Percentiles rank a stretch among this genome's conserved stretches.
Evolutionary conservation across 768 basidiomycete species (phyloP).

Genomic region (Porpolomopsis calyptriformis): DNA sequence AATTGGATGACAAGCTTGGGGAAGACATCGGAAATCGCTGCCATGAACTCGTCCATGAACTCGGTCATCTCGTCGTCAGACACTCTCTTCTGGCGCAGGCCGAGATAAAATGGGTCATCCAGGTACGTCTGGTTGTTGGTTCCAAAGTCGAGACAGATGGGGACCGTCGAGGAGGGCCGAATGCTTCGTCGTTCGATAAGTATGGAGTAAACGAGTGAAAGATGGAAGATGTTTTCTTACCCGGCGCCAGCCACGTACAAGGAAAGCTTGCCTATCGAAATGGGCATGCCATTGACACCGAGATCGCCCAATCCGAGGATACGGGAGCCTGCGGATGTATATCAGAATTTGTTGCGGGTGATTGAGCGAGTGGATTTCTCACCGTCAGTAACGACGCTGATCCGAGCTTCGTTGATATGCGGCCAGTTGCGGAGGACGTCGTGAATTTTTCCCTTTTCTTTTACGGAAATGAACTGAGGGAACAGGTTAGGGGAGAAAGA

Average conservation of each 20-base stretch:
- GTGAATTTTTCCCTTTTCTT: conserved; percentile 74
- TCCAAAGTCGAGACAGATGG: conserved; percentile 81
- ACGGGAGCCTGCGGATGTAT: conserved; percentile 56
- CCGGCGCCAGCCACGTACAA: conserved; percentile 87
- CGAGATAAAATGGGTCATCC: conserved; percentile 84
- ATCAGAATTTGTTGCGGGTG: conserved; percentile 15
- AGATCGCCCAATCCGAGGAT: conserved; percentile 84
- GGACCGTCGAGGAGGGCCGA: conserved; percentile 66
- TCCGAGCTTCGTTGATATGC: conserved; percentile 63
- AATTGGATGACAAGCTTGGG: conserved; percentile 82
- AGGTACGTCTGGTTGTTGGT: conserved; percentile 76
- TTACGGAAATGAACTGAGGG: conserved; percentile 66
- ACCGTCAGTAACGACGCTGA: conserved; percentile 90
- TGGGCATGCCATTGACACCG: conserved; percentile 78
- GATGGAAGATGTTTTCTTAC: conserved; percentile 27
- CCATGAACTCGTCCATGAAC: conserved; percentile 93
- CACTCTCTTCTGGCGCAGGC: conserved; percentile 61
- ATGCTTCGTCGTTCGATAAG: conserved; percentile 33
- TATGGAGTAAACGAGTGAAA: conserved; percentile 1
- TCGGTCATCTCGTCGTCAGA: conserved; percentile 55
- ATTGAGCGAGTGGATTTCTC: conserved; percentile 12
- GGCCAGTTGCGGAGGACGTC: conserved; percentile 66
- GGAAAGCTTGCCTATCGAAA: conserved; percentile 86
- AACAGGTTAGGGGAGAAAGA: conserved; percentile 11
- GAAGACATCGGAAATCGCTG: conserved; percentile 61